A percentile compares a stretch with the other conserved stretches of the same genome.
Evolutionary conservation across 805 yeast species (phyloP).

Genomic region (Starmera dryadoides): DNA sequence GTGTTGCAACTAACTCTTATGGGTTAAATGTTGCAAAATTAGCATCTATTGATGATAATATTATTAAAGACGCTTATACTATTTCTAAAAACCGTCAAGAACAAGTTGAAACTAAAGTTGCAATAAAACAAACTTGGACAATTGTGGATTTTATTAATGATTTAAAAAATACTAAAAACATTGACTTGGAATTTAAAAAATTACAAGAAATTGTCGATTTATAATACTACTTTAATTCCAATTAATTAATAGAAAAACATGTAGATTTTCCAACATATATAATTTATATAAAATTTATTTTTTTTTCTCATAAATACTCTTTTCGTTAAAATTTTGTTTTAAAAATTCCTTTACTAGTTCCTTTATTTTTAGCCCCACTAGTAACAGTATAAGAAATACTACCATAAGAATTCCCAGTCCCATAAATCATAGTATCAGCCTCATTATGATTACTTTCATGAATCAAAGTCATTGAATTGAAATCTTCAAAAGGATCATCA

Average conservation of each 20-base stretch:
- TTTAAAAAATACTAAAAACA: neutral
- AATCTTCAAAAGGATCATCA: conserved; percentile 76
- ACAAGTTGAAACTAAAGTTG: conserved; percentile 13
- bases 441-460: conserved; percentile 53
- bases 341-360: conserved; percentile 28
- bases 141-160: neutral
- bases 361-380: conserved; percentile 27
- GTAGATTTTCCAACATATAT: too few species aligned
- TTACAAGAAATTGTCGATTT: neutral
- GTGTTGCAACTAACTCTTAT: conserved; percentile 87
- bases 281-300: neutral
- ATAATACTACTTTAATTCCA: too few species aligned
- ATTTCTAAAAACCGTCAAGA: conserved; percentile 81
- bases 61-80: conserved; percentile 84
- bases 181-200: neutral
- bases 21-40: conserved; percentile 97
- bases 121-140: neutral
- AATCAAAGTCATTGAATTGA: conserved; percentile 80
- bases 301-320: neutral
- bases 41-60: conserved; percentile 83
- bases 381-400: conserved; percentile 33
- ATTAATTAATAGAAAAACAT: too few species aligned
- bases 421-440: conserved; percentile 39
- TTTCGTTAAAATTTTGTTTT: conserved; percentile 15
- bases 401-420: conserved; percentile 33